A percentile compares a stretch with the other conserved stretches of the same genome.
Evolutionary conservation across 169 alveolate genomes (phyloP).

Genomic region (Cardiosporidium cionae): DNA sequence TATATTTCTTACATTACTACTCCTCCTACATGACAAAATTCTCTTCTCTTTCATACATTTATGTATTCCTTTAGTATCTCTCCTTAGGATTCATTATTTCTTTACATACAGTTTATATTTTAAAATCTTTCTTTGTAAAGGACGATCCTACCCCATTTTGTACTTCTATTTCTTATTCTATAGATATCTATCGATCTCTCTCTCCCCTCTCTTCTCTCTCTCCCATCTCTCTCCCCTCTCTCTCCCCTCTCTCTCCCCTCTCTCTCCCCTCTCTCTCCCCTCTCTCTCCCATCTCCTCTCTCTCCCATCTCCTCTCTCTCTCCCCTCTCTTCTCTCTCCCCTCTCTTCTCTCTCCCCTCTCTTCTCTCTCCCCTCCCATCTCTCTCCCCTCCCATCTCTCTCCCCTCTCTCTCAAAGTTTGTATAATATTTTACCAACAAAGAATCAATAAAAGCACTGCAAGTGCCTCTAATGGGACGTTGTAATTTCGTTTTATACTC

Average conservation of each 20-base stretch:
- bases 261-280: not conserved
- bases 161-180: no score
- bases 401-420: not conserved
- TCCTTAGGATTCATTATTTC: no score
- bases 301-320: not conserved
- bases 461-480: constrained; percentile 39
- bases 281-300: not conserved
- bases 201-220: no score
- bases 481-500: constrained; percentile 24
- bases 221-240: not conserved
- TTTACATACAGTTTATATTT: no score
- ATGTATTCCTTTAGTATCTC: no score
- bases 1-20: no score
- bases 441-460: not conserved
- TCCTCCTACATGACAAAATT: no score
- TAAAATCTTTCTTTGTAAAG: no score
- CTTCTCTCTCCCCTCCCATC: not conserved
- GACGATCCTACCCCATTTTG: no score
- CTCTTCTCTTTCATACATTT: no score
- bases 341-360: not conserved
- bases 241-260: not conserved
- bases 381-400: not conserved
- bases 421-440: no score
- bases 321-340: not conserved
- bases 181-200: no score